Base-by-base conservation (phyloP, 2,329 filamentous ascomycete species). In the Talaromyces rugulosus region DNA sequence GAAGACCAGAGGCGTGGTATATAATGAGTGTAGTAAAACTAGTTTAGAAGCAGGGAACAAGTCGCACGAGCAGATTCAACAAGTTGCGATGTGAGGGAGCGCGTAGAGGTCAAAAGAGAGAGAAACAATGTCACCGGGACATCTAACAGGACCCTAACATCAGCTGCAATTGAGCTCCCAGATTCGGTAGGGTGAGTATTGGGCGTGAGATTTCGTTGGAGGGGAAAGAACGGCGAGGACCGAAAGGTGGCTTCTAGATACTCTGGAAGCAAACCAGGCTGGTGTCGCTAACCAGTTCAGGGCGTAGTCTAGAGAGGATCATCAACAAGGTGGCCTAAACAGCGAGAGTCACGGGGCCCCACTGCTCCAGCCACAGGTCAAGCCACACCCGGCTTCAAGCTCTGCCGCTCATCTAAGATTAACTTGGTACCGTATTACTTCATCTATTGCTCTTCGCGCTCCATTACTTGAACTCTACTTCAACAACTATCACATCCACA, bases 61-160 rank as follows among this genome's bases (percentile, higher is more conserved):
- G 36, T 51, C 44, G 44, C 27, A 18, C 44, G 44, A 51, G 44
- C 44, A 51, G 18, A 4, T 9, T 23, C n/a, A 51, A 44, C 42
- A 5, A 50, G 44, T 53, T 30, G 40, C 56, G 23, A 42, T 42
- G 23, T 23, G 36, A 51, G n/a, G 54, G 52, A 31, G 47, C 18
- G 51, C 53, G 52, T 23, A 42, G 40, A 36, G n/a, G 50, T 56
- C 55, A 53, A 56, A 52, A 59, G 58, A 50, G 60, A 55, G 33
- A 63, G 44, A 59, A 64, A 31, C 54, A 59, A 65, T 62, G 63
- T 59, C 60, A 44, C 58, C 60, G 36, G 56, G 56, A 62, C 62
- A 62, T 63, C 54, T 57, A 62, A 50, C 23, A 36, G 53, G 31
- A 34, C 33, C 52, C 34, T 18, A n/a, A 50, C 61, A 60, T 53